These are phyloP conservation scores for Chrysophaeum taylorii DNA, from an alignment of 352 stramenopile genomes.

Conservation along the genomic window DNA sequence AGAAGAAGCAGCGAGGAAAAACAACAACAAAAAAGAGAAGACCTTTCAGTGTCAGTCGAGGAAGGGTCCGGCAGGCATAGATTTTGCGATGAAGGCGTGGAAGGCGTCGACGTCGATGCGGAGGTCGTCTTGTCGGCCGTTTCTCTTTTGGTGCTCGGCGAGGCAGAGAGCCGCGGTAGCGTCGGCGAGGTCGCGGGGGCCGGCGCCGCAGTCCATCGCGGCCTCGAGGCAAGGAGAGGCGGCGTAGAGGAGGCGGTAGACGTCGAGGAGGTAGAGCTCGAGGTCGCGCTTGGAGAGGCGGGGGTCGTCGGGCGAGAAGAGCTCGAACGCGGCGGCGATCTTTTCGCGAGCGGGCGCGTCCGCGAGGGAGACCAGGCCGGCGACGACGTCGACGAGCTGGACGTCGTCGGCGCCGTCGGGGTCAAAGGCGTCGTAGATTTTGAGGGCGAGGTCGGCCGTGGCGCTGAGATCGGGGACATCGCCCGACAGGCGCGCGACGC, in stretches of 20 bases:
- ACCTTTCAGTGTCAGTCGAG: too few relatives aligned
- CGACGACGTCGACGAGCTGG: conserved; percentile 70
- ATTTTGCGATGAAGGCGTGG: too few relatives aligned
- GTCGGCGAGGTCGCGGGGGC: neutral
- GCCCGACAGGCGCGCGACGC: neutral
- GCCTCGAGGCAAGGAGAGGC: conserved; percentile 36
- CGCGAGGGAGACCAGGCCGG: conserved; percentile 51
- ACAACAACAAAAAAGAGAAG: too few relatives aligned
- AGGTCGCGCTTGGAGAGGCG: conserved; percentile 66
- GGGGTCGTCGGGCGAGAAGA: conserved; percentile 46
- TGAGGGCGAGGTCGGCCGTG: neutral
- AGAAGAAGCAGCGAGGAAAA: too few relatives aligned
- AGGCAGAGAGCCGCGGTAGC: neutral
- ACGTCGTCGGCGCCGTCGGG: conserved; percentile 58
- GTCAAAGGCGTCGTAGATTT: conserved; percentile 56
- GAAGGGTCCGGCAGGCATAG: too few relatives aligned
- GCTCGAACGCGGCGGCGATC: conserved; percentile 26
- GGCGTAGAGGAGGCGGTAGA: conserved; percentile 72
- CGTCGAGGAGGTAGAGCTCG: conserved; percentile 57
- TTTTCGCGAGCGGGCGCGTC: conserved; percentile 23
- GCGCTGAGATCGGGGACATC: neutral
- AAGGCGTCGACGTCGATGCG: too few relatives aligned
- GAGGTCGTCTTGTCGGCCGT: too few relatives aligned
- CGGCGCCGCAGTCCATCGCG: neutral
- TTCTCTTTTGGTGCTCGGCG: neutral